Evolutionary conservation across 1,139 yeast genomes (phyloP), one percentile per base, ranked within the genome.

Genomic region (Candida sp.): DNA sequence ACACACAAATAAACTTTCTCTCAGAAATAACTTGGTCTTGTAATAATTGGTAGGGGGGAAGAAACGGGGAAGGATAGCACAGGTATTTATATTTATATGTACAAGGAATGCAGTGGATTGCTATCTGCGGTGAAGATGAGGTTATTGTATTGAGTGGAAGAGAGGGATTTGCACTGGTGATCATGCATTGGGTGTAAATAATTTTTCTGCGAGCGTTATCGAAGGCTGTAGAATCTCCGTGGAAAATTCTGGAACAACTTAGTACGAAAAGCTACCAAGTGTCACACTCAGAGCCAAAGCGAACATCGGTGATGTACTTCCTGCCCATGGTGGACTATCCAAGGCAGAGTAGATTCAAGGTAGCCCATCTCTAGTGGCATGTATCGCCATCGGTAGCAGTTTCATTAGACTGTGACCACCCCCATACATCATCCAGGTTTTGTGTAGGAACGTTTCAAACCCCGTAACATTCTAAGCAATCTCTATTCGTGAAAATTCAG

Each of bases 201-300:
- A 25, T 44, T 35, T 44, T 35, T 9, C 28, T 9, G 9, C 11
- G 28, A 22, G 6, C 27, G 27, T 23, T 23, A 28, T 35, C 17
- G 46, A 44, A 44, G 35, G 27, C 41, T 6, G 5, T 27, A 27
- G 48, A 46, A 46, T 8, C 11, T 46, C 39, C 48, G 27, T 27
- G 17, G 44, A 46, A 40, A 11, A 22, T 22, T 27, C n/a, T 46
- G 26, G 48, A 41, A 41, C 41, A 38, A 9, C 17, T 12, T 9
- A 3, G 23, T 34, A 17, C 17, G 17, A 17, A 17, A 17, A 17
- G 22, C 38, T n/a, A 34, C 22, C 38, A 34, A 34, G n/a, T n/a
- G 27, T 22, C 17, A n/a, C 4, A 7, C 11, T 22, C 37, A 33
- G 4, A 12, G 8, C 34, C 7, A 12, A 12, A 9, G 34, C 8